Base-by-base conservation (phyloP, 306 rosid species). In the Prunus mume region DNA sequence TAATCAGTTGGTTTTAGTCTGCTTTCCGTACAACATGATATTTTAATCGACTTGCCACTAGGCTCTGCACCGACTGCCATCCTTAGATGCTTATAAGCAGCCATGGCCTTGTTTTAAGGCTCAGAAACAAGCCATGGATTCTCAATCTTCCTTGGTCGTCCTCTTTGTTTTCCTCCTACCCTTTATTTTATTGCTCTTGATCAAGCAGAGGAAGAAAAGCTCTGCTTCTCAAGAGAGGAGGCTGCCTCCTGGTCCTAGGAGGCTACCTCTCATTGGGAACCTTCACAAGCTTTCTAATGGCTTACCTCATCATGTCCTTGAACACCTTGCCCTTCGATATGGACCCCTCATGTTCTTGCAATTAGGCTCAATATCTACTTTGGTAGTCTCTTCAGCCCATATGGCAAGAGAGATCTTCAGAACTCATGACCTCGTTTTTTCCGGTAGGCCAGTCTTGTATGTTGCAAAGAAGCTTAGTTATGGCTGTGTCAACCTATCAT, bases 271-370 rank as follows among this genome's bases (percentile, higher is more conserved):
- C 3, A 85, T 89, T 17, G 90, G 90, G 34, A 89, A 89, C 83
- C 89, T 89, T 11, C 93, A 83, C 84, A 86, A 80, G 2, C 52
- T 82, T n/a, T 34, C 76, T n/a, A 80, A 82, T 6, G 74, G 2
- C 30, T 46, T 85, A 4, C 87, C 87, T 0, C 89, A 86, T 56
- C 58, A 47, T 57, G 72, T 81, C 6, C 73, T 85, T 8, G 78
- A 78, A 9, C 24, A 5, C 10, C 88, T 86, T 30, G 56, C 88
- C 2, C 17, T 49, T 3, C 18, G 82, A 51, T 30, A 90, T 18
- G 92, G 90, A 12, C 79, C 89, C 12, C 56, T 90, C 65, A 86
- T 90, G 88, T 84, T 84, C 66, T 73, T 90, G 77, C 72, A 88
- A 25, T 38, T 88, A 9, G 95, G 90, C 24, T 82, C 68, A 20